phyloP scores from a whole-genome alignment of 768 basidiomycete genomes.

The Paxillus ammoniavirescens region DNA sequence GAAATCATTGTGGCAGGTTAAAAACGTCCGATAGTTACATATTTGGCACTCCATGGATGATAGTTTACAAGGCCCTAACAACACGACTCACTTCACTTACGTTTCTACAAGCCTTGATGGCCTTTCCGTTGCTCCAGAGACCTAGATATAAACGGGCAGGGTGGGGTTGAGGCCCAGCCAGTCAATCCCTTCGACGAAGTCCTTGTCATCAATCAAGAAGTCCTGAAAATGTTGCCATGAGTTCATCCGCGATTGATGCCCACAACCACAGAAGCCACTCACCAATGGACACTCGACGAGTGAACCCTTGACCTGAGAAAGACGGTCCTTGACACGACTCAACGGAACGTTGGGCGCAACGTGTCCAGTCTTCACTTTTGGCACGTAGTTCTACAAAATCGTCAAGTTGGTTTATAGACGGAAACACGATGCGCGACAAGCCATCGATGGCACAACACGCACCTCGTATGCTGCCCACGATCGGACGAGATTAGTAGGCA shows the following conservation, averaged over 20 bases:
- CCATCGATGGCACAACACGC: constrained; percentile 23
- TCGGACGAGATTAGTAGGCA: constrained; percentile 80
- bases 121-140: constrained; percentile 25
- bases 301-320: constrained; percentile 65
- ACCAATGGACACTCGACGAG: constrained; percentile 79
- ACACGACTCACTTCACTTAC: background rate
- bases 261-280: constrained; percentile 18
- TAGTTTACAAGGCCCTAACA: background rate
- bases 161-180: constrained; percentile 78
- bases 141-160: constrained; percentile 72
- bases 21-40: constrained; percentile 4
- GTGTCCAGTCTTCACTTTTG: constrained; percentile 79
- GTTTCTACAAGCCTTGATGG: constrained; percentile 29
- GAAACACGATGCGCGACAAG: background rate
- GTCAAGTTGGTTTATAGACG: constrained; percentile 5
- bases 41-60: background rate
- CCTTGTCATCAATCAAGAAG: constrained; percentile 80
- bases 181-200: constrained; percentile 65
- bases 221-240: constrained; percentile 45
- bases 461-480: constrained; percentile 80
- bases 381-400: constrained; percentile 61
- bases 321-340: constrained; percentile 69
- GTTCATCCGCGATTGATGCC: constrained; percentile 3
- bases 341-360: constrained; percentile 69
- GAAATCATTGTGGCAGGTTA: background rate